These are phyloP conservation scores for Vitis vinifera DNA, from an alignment of 164 flowering plant genomes.

Conservation along the genomic window ASM3070453v1 NC_081805.1:11948001-11948500, in stretches of 20 bases:
- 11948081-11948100: constrained; percentile 78
- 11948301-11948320: constrained; percentile 2
- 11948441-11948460: constrained; percentile 21
- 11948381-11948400: constrained; percentile 54
- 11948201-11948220: too few species aligned
- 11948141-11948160: background rate
- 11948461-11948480: too few species aligned
- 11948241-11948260: constrained; percentile 26
- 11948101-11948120: constrained; percentile 87
- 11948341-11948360: background rate
- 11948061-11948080: constrained; percentile 78
- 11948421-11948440: constrained; percentile 30
- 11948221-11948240: background rate
- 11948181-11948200: too few species aligned
- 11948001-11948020: constrained; percentile 87
- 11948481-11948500: too few species aligned
- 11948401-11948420: constrained; percentile 76
- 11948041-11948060: constrained; percentile 64
- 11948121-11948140: constrained; percentile 14
- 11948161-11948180: background rate
- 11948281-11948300: constrained; percentile 79
- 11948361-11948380: constrained; percentile 50
- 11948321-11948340: background rate
- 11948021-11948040: constrained; percentile 82
- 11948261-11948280: constrained; percentile 94